These are phyloP conservation scores for Penicillium sp. DNA, from an alignment of 2,329 filamentous ascomycete genomes.

Conservation along the genomic window DNA sequence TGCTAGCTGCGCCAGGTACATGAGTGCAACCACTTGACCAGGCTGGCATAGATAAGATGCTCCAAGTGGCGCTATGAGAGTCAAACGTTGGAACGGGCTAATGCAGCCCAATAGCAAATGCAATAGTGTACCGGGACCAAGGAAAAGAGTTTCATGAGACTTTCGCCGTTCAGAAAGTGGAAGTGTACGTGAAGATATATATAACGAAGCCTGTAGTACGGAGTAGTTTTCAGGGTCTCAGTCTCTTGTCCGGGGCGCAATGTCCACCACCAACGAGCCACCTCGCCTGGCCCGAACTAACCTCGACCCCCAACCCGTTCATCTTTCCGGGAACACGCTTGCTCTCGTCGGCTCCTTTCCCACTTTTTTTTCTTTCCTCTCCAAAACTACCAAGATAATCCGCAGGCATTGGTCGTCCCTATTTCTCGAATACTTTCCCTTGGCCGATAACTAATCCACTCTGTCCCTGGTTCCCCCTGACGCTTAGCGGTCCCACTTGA, in stretches of 20 bases:
- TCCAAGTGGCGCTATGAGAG: neutral
- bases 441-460: constrained; percentile 19
- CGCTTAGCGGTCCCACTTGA: constrained; percentile 32
- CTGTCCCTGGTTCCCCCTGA: constrained; percentile 33
- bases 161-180: neutral
- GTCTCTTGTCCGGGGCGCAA: constrained; percentile 13
- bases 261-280: constrained; percentile 14
- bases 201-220: neutral
- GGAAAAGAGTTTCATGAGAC: neutral
- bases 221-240: neutral
- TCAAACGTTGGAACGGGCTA: neutral
- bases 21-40: neutral
- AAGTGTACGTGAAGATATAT: neutral
- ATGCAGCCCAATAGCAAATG: neutral
- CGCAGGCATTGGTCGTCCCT: neutral
- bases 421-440: neutral
- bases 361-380: constrained; percentile 2
- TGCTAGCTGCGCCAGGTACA: neutral
- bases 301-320: constrained; percentile 19
- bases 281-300: constrained; percentile 16
- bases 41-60: neutral
- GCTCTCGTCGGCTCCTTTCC: neutral
- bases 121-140: neutral
- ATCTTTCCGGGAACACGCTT: constrained; percentile 5
- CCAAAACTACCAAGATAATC: neutral